Evolutionary conservation across 2,329 filamentous ascomycete genomes (phyloP), one percentile per base, ranked within the genome.

Genomic region (Fusarium albidum): DNA sequence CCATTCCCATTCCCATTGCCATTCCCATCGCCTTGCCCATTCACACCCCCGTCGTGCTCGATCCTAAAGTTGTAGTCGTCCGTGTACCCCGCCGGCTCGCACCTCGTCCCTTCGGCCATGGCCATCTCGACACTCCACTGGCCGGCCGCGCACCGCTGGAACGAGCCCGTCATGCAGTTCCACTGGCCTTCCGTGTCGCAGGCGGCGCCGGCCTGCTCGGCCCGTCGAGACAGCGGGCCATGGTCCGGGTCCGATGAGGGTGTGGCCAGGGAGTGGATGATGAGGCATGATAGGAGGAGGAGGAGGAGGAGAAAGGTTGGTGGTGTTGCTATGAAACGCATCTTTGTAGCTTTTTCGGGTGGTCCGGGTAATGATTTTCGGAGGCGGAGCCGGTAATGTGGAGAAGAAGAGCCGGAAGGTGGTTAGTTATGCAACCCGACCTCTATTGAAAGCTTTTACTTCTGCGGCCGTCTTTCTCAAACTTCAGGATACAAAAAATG

Each of bases 171-270:
- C 71, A 83, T 77, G 71, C 81, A 83, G 68, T 82, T 81, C 81
- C 81, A 83, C 55, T 77, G 75, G n/a, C 81, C 80, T 52, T 83
- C 80, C 11, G 70, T 63, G 10, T 69, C 67, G 66, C 80, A 83
- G 5, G 67, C 59, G 3, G 75, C 68, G 15, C 77, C 77, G 4
- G 63, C 67, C 11, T 68, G 53, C 53, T 74, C 65, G 12, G 64
- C 61, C n/a, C 68, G 66, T 21, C 48, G 56, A 10, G 51, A 14
- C 2, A 68, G 40, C 14, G 48, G 8, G 14, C 13, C 29, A 13
- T 38, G 52, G 25, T 32, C 15, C 39, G 33, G 39, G 21, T 35
- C 41, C 44, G 55, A 26, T 15, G 25, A 49, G 9, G 63, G 44
- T 12, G 33, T 28, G 9, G 34, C 52, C 14, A 46, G 17, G 11